A percentile compares a stretch with the other conserved stretches of the same genome.
Conservation (phyloP, 2,329 filamentous ascomycete genomes). For the Stemphylium vesicarium region DNA sequence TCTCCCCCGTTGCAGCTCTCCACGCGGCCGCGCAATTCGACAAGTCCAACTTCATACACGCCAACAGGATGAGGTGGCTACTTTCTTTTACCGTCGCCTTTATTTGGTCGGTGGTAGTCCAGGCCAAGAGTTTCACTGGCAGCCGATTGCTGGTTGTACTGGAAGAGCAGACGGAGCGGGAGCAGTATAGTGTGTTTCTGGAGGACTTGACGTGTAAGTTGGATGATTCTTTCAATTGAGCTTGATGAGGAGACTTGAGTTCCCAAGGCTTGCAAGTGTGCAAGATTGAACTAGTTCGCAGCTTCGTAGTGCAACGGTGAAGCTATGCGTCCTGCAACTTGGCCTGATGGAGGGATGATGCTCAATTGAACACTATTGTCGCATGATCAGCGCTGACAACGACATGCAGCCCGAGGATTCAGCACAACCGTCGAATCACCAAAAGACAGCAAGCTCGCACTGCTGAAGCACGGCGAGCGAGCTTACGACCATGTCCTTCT, state of each 20-base stretch:
- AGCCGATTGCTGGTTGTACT: slow-evolving; percentile 83
- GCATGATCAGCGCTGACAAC: slow-evolving; percentile 13
- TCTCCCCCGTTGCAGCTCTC: slow-evolving; percentile 33
- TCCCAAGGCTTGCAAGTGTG: neutral
- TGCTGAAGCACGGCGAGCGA: slow-evolving; percentile 87
- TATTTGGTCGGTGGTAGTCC: slow-evolving; percentile 68
- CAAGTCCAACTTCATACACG: slow-evolving; percentile 28
- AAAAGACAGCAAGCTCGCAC: slow-evolving; percentile 61
- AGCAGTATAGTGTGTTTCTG: slow-evolving; percentile 81
- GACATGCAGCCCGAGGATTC: slow-evolving; percentile 75
- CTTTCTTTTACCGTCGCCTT: slow-evolving; percentile 70
- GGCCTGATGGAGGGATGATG: neutral
- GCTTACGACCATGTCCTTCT: slow-evolving; percentile 90
- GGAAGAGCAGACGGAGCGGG: slow-evolving; percentile 81
- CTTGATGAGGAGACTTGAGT: neutral
- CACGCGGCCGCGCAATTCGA: slow-evolving; percentile 10
- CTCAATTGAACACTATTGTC: slow-evolving; percentile 1
- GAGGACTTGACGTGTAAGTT: slow-evolving; percentile 71
- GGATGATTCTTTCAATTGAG: neutral
- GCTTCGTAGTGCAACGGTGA: neutral
- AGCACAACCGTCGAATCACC: slow-evolving; percentile 76
- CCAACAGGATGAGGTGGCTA: slow-evolving; percentile 74
- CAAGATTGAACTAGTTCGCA: neutral
- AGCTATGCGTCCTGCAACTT: slow-evolving; percentile 20
- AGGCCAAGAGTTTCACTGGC: slow-evolving; percentile 80